These are phyloP conservation scores for Chaetomium strumarium DNA, from an alignment of 2,329 filamentous ascomycete genomes.

Conservation along the genomic window DNA sequence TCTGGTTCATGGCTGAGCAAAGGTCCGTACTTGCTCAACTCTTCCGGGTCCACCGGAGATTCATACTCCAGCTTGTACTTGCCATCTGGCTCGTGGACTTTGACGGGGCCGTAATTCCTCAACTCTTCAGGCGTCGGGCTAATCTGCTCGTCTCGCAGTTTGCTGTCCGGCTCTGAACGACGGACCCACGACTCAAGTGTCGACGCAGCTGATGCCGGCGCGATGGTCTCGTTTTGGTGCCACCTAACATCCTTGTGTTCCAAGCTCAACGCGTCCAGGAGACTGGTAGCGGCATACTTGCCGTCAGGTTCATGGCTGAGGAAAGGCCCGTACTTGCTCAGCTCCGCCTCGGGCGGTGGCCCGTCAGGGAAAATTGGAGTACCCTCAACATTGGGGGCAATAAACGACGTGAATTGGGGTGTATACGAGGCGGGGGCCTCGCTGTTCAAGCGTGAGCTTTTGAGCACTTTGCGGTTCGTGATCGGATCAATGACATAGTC, in stretches of 20 bases:
- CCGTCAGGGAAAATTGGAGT: constrained; percentile 31
- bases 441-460: constrained; percentile 15
- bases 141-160: constrained; percentile 10
- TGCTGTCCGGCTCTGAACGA: constrained; percentile 24
- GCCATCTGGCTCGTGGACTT: constrained; percentile 12
- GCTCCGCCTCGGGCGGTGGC: constrained; percentile 32
- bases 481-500: constrained; percentile 52
- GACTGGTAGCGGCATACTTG: constrained; percentile 1
- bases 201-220: constrained; percentile 7
- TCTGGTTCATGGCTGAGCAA: constrained; percentile 3
- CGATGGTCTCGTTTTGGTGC: constrained; percentile 19
- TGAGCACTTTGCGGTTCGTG: constrained; percentile 47
- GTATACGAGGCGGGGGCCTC: constrained; percentile 29
- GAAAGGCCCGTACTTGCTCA: constrained; percentile 32
- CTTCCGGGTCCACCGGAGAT: neutral
- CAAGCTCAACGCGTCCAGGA: constrained; percentile 16
- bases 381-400: constrained; percentile 16
- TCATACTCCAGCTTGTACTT: constrained; percentile 9
- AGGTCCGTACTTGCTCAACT: constrained; percentile 21
- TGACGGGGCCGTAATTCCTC: constrained; percentile 30
- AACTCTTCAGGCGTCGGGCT: constrained; percentile 36
- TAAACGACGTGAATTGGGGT: constrained; percentile 30
- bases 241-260: constrained; percentile 23
- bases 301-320: constrained; percentile 17
- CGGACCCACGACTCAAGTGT: constrained; percentile 7